Base-by-base conservation (phyloP, 208 protist species). In the Vickermania ingenoplastis region DNA sequence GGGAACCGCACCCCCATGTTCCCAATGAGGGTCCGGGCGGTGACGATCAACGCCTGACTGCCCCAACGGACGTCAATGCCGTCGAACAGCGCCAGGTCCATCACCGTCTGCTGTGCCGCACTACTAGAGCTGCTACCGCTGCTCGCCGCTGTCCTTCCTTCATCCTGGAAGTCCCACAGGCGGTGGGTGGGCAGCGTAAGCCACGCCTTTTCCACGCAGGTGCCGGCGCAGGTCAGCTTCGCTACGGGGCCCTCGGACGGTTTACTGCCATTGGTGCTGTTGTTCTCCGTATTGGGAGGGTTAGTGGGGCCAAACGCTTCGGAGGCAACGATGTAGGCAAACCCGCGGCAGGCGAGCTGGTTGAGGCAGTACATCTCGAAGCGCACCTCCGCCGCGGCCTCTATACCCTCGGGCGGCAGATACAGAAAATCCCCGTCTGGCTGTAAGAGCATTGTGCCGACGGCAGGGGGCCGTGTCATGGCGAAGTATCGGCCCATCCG, bases 1-100 rank as follows among this genome's bases (percentile, higher is more conserved):
- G 85, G 85, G 66, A 89, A 92, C 58, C 85, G 81, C 31, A 82
- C 81, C 51, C 78, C 85, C 48, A 92, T 65, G 69, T 86, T 89
- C 29, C 85, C 81, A 61, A 92, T 88, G 28, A 83, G 67, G 57
- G 69, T 73, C 71, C 83, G 82, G 13, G 78, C 79, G 28, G 65
- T 65, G 55, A 92, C 65, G 41, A 89, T 71, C n/a, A 92, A 67
- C 31, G 79, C 69, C 51, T 74, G 78, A 62, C 82, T 80, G 57
- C 54, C 41, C 82, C 81, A 89, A 48, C 54, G 70, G 5, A 85
- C 79, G 3, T 67, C 52, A 49, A 92, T 61, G 49, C 69, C 80
- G 63, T 86, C 75, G 21, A 86, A 71, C 21, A 71, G 31, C 31
- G 59, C 68, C 41, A 81, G 79, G 55, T 92, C 85, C 64, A 68